Conservation (phyloP, 1,139 yeast species). For the Blastobotrys arbuscula region DNA sequence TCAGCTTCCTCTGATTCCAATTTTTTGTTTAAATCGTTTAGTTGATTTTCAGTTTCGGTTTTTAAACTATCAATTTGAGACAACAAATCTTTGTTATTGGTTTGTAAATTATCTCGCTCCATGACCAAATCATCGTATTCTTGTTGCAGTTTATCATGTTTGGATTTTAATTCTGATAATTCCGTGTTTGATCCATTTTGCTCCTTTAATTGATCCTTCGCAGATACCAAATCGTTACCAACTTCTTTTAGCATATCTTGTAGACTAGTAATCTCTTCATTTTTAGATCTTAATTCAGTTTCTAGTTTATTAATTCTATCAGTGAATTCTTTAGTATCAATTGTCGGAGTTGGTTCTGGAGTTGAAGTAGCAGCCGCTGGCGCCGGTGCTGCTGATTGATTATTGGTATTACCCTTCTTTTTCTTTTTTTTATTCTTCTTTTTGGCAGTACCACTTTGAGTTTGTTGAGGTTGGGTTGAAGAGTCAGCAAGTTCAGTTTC, state of each 20-base stretch:
- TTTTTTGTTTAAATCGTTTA: neutral
- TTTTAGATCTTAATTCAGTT: constrained; percentile 22
- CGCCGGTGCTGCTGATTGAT: neutral
- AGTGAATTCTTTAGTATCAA: neutral
- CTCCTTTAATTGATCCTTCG: constrained; percentile 22
- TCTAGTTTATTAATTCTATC: neutral
- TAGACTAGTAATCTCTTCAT: constrained; percentile 52
- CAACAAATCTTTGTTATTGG: constrained; percentile 4
- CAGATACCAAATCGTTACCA: constrained; percentile 65
- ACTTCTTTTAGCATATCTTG: constrained; percentile 68
- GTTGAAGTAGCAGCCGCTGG: neutral
- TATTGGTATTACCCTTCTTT: constrained; percentile 10
- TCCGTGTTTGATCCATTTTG: neutral
- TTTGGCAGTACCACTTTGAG: constrained; percentile 19
- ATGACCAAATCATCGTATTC: constrained; percentile 4
- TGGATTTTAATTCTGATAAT: constrained; percentile 8
- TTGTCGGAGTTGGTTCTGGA: neutral
- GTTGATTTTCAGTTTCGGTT: neutral
- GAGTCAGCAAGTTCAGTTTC: constrained; percentile 26
- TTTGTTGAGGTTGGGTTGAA: constrained; percentile 9
- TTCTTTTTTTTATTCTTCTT: constrained; percentile 27
- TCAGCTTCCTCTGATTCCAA: constrained; percentile 1
- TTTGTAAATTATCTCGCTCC: constrained; percentile 1
- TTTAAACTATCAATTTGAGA: neutral
- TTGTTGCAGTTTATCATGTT: constrained; percentile 14